Evolutionary conservation across 345 rosid species (phyloP), one percentile per base, ranked within the genome.

Genomic region (Heritiera fomes): DNA sequence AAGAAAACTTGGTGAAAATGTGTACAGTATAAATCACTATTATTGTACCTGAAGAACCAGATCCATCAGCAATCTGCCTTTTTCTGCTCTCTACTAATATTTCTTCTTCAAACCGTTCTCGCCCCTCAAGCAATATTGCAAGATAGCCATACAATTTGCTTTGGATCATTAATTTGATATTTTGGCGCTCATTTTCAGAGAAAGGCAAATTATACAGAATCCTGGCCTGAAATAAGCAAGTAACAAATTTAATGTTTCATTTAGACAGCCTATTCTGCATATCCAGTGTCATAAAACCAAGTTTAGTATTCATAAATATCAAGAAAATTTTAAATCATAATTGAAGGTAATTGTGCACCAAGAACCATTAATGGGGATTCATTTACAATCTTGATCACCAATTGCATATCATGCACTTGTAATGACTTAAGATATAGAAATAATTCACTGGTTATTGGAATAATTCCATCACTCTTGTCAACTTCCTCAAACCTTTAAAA

Each of bases 121-220:
- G 85, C 23, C 84, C 91, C 85, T 91, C 94, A 0, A 96, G 91
- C 79, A 96, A 85, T 73, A 87, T 79, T 34, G 91, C 94, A 68
- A 96, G 87, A 85, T 96, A 96, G 18, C 79, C 50, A 78, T 90
- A 96, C 67, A 96, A 84, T 56, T 90, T 91, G 78, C 88, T 88
- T 87, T 94, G 99, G 81, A 96, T 91, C 81, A 87, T 86, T 56
- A 85, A 72, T 88, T 92, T 96, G 78, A 96, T 83, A 80, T 76
- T 87, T 71, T 89, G 78, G 75, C 87, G 87, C 77, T 96, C 99
- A 3, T 94, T 90, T 79, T 86, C 95, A 58, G 98, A 84, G 87
- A 96, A 96, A 20, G 97, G 89, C 88, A 90, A 79, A 38, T 81
- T 58, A 78, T 91, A 89, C 59, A 88, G 83, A 78, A 90, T 83